Evolutionary conservation across 257 asterid genomes (phyloP).

Genomic region (Solanum megistacrolobum): DNA sequence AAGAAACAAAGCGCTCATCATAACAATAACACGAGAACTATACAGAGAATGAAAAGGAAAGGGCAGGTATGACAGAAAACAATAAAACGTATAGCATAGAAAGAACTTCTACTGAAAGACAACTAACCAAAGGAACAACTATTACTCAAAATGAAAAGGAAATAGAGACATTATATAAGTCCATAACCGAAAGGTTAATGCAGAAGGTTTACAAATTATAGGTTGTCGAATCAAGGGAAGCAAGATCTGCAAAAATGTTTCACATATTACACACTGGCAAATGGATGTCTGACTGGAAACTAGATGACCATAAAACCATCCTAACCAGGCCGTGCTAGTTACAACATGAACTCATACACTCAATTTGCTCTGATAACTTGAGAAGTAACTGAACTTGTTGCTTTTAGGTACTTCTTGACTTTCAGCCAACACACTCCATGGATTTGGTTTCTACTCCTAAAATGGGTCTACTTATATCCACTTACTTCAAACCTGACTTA

Average conservation of each 20-base stretch:
- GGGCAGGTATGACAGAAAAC: background rate
- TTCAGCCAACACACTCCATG: background rate
- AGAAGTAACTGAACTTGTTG: background rate
- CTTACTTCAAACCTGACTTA: background rate
- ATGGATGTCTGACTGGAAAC: background rate
- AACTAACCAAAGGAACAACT: background rate
- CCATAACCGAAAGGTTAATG: background rate
- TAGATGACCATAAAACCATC: background rate
- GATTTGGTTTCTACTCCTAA: background rate
- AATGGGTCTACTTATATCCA: background rate
- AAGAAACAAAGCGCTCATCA: background rate
- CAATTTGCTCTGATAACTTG: background rate
- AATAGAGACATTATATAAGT: background rate
- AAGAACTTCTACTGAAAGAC: background rate
- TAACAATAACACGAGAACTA: background rate
- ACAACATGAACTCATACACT: background rate
- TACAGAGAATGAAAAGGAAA: background rate
- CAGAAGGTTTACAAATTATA: background rate
- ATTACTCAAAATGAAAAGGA: background rate
- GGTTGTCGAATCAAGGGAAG: background rate
- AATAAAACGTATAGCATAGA: background rate
- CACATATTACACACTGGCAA: background rate
- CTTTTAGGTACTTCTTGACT: background rate
- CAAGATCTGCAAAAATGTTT: background rate
- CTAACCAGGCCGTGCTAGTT: background rate